Evolutionary conservation across 352 stramenopile species (phyloP).

Genomic region (Globisporangium solare): DNA sequence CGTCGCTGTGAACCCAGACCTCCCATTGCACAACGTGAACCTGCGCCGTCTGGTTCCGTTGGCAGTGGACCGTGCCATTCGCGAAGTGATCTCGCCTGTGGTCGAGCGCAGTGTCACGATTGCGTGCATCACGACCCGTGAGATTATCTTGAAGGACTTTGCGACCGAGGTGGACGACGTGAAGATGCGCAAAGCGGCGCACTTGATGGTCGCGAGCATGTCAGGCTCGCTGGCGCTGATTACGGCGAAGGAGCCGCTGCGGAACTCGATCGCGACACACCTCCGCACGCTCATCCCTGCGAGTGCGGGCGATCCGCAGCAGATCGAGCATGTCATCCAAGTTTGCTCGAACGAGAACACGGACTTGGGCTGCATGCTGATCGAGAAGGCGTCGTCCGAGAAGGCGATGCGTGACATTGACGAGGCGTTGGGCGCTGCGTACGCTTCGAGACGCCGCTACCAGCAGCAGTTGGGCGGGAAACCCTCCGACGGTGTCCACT

Average conservation of each 20-base stretch:
- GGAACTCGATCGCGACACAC: constrained; percentile 97
- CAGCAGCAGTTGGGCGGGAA: constrained; percentile 88
- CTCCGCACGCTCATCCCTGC: constrained; percentile 90
- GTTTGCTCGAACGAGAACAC: constrained; percentile 98
- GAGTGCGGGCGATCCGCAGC: constrained; percentile 80
- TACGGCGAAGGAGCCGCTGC: constrained; percentile 96
- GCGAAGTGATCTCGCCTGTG: constrained; percentile 98
- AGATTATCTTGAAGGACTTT: constrained; percentile 99
- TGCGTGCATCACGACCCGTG: constrained; percentile 96
- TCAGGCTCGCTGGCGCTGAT: constrained; percentile 97
- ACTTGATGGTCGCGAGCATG: constrained; percentile 98
- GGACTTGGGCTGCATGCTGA: constrained; percentile 98
- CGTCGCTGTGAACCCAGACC: constrained; percentile 95
- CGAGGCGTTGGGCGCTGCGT: constrained; percentile 87
- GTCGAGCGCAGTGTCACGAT: constrained; percentile 99
- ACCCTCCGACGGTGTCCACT: constrained; percentile 50
- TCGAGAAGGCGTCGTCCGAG: constrained; percentile 99
- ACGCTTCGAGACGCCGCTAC: constrained; percentile 79
- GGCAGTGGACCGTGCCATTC: constrained; percentile 97
- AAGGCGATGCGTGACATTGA: constrained; percentile 98
- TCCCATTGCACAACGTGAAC: constrained; percentile 92
- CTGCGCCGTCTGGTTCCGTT: constrained; percentile 95
- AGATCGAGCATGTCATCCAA: constrained; percentile 97
- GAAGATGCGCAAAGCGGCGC: constrained; percentile 97
- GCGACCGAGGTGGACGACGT: constrained; percentile 92